Evolutionary conservation across 2,329 filamentous ascomycete genomes (phyloP).

Genomic region (Calycina herbarum): DNA sequence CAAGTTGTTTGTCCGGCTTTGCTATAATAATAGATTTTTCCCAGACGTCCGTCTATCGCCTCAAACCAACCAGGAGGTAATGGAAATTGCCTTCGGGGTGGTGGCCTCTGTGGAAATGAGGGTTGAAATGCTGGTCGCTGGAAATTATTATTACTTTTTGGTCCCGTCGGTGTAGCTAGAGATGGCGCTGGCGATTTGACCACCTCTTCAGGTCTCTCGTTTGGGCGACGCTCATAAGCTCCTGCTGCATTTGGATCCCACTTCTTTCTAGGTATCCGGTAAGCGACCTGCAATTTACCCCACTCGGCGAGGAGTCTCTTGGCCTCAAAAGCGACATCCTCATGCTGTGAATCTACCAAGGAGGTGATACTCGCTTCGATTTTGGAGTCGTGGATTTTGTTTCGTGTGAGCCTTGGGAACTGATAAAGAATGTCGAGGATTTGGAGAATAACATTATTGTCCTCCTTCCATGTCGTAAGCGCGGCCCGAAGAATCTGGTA

Average conservation of each 20-base stretch:
- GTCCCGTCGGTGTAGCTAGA: slow-evolving; percentile 48
- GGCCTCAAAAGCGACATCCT: slow-evolving; percentile 72
- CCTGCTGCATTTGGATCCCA: slow-evolving; percentile 64
- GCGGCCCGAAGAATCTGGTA: slow-evolving; percentile 93
- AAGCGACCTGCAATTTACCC: slow-evolving; percentile 86
- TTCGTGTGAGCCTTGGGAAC: slow-evolving; percentile 86
- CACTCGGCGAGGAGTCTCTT: slow-evolving; percentile 75
- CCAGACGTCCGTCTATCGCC: slow-evolving; percentile 64
- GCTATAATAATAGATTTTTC: slow-evolving; percentile 84
- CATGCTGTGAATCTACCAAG: slow-evolving; percentile 67
- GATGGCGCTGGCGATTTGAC: slow-evolving; percentile 36
- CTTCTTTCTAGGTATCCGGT: slow-evolving; percentile 90
- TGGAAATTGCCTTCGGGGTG: slow-evolving; percentile 54
- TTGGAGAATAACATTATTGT: slow-evolving; percentile 85
- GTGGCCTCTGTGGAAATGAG: slow-evolving; percentile 52
- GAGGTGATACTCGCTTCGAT: slow-evolving; percentile 80
- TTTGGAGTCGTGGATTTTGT: slow-evolving; percentile 96
- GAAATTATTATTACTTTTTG: slow-evolving; percentile 43
- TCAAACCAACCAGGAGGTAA: slow-evolving; percentile 80
- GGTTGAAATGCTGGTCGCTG: slow-evolving; percentile 54
- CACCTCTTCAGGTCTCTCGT: slow-evolving; percentile 54
- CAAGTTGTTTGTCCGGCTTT: slow-evolving; percentile 71
- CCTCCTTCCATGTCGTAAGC: slow-evolving; percentile 82
- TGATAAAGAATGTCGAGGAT: slow-evolving; percentile 85
- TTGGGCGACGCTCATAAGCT: slow-evolving; percentile 64